A percentile compares a stretch with the other conserved stretches of the same genome.
Conservation (phyloP, 2,329 filamentous ascomycete genomes). For the Epichloe sibirici region DNA sequence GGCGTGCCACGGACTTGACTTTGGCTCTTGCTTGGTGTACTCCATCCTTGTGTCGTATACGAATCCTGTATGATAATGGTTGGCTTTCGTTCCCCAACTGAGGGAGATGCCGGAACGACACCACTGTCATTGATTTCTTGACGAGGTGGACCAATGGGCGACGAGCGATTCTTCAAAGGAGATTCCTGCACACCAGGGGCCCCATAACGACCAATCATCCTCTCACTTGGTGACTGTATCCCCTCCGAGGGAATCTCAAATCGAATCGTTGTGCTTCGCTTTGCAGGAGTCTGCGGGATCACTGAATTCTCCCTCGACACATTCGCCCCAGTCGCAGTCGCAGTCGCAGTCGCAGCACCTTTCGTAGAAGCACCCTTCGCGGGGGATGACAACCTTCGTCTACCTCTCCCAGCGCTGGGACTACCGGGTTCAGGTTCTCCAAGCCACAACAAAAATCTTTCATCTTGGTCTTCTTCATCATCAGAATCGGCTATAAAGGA, state of each 20-base stretch:
- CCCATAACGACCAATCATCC: slow-evolving; percentile 28
- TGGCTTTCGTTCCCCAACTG: slow-evolving; percentile 11
- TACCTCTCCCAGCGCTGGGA: slow-evolving; percentile 13
- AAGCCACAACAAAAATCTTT: slow-evolving; percentile 23
- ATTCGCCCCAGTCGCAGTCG: not conserved
- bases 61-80: slow-evolving; percentile 33
- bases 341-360: not conserved
- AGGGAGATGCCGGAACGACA: slow-evolving; percentile 9
- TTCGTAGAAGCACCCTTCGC: not conserved
- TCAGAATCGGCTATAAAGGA: slow-evolving; percentile 26
- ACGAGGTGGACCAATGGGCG: slow-evolving; percentile 13
- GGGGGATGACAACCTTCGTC: not conserved
- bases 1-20: slow-evolving; percentile 3
- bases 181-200: slow-evolving; percentile 21
- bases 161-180: slow-evolving; percentile 25
- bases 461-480: slow-evolving; percentile 17
- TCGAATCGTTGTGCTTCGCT: slow-evolving; percentile 14
- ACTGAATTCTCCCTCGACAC: slow-evolving; percentile 19
- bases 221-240: slow-evolving; percentile 27
- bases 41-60: slow-evolving; percentile 26
- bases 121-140: slow-evolving; percentile 13
- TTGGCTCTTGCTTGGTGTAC: slow-evolving; percentile 14
- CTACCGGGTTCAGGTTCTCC: slow-evolving; percentile 12
- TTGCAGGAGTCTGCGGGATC: slow-evolving; percentile 31
- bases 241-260: slow-evolving; percentile 31